Evolutionary conservation across 2,329 filamentous ascomycete species (phyloP).

Genomic region (Colletotrichum tabaci): DNA sequence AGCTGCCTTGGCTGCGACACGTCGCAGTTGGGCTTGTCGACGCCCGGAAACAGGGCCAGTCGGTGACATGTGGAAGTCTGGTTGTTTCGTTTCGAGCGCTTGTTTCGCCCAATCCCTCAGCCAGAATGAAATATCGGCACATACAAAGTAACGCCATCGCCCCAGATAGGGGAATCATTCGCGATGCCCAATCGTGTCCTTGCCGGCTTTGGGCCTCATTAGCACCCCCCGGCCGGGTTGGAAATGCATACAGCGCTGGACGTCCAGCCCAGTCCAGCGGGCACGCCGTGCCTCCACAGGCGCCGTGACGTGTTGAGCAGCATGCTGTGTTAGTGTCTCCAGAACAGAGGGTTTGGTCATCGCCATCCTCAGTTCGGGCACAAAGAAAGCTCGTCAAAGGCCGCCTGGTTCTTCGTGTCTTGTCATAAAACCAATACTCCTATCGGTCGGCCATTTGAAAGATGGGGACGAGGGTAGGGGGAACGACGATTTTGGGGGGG

Average conservation of each 20-base stretch:
- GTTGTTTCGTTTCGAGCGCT: constrained; percentile 27
- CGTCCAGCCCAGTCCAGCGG: background rate
- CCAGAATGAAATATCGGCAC: background rate
- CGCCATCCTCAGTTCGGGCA: background rate
- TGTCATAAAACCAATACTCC: background rate
- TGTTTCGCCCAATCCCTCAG: constrained; percentile 25
- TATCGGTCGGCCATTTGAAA: background rate
- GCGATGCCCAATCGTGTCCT: constrained; percentile 23
- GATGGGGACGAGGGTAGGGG: background rate
- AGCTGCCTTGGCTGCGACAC: constrained; percentile 25
- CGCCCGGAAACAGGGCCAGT: background rate
- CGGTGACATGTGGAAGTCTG: constrained; percentile 33
- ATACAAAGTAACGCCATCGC: background rate
- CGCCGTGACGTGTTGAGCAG: constrained; percentile 22
- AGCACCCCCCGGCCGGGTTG: background rate
- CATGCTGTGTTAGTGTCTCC: constrained; percentile 11
- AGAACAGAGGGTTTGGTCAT: background rate
- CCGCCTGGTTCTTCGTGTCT: background rate
- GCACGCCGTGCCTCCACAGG: constrained; percentile 18
- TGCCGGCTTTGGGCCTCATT: background rate
- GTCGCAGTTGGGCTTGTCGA: constrained; percentile 10
- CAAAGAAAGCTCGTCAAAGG: background rate
- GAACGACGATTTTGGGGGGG: no score
- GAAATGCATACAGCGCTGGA: background rate
- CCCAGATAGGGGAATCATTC: constrained; percentile 7